Base-by-base conservation (phyloP, 331 rosid genomes). In the Malus hybrid region DNA sequence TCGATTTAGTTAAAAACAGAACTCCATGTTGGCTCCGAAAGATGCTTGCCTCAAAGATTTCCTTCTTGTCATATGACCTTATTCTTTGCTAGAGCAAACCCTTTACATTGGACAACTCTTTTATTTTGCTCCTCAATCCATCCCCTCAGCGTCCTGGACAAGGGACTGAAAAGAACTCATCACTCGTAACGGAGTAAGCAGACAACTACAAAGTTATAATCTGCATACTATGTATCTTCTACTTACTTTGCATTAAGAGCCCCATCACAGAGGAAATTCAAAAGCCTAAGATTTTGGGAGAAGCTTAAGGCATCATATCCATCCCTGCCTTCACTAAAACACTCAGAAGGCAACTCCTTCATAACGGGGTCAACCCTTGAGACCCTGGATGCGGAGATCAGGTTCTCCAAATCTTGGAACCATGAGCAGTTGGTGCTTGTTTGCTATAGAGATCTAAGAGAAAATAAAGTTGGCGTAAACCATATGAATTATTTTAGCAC, bases 211-310 rank as follows among this genome's bases (percentile, higher is more conserved):
- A 62, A 56, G 15, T 5, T 36, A 24, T 5, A 60, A 28, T 39
- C 16, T 29, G 29, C 29, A 48, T 6, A 27, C 14, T 27, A 19
- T 39, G 24, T 67, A 27, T 28, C 48, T 65, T 76, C 44, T 65
- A 81, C 98, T 90, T 82, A 94, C 98, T 14, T 65, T 19, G 97
- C 86, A 75, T 81, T 36, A 46, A 94, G 79, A 81, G 86, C 88
- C 88, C 88, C 92, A 56, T 94, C 98, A 70, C 98, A 91, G 6
- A 94, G 86, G 81, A 87, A 90, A 81, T 34, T 34, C 9, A 34
- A 34, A 34, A 6, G 39, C 39, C 9, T 34, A 34, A 34, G 39
- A 1, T 87, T 94, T 24, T 7, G 83, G 7, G 93, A 90, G 65
- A 87, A 83, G 72, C 73, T 83, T 79, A 94, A 80, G 42, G 39